Percentiles rank a stretch among this genome's conserved stretches.
Evolutionary conservation across 768 basidiomycete species (phyloP).

Genomic region (Phylloporus rhodoxanthus): DNA sequence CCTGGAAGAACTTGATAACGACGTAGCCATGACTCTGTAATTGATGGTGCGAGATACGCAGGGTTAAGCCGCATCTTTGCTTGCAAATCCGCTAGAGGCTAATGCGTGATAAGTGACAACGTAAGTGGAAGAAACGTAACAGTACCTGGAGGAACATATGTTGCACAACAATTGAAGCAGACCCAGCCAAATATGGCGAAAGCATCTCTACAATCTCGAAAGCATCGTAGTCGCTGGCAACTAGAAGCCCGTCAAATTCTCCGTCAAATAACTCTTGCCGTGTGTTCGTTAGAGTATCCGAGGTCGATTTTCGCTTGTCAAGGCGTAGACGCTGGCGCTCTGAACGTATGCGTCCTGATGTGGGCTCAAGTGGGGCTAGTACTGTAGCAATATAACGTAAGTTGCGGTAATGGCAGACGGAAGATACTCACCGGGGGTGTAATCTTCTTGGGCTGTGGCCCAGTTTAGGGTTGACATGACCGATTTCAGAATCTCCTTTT

Average conservation of each 20-base stretch:
- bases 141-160: slow-evolving; percentile 73
- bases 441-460: slow-evolving; percentile 79
- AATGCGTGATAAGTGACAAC: slow-evolving; percentile 4
- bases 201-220: slow-evolving; percentile 72
- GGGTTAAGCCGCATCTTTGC: slow-evolving; percentile 59
- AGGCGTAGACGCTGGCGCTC: slow-evolving; percentile 67
- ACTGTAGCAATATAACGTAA: slow-evolving; percentile 34
- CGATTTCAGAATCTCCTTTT: slow-evolving; percentile 43
- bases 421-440: slow-evolving; percentile 51
- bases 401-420: not conserved
- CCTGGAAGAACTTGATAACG: slow-evolving; percentile 96
- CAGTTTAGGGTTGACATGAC: slow-evolving; percentile 77
- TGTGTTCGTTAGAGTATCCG: slow-evolving; percentile 52
- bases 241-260: slow-evolving; percentile 84
- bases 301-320: slow-evolving; percentile 71
- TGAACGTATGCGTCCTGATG: slow-evolving; percentile 55
- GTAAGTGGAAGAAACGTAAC: not conserved
- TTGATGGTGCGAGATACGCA: slow-evolving; percentile 65
- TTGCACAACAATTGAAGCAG: slow-evolving; percentile 80
- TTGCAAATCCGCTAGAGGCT: slow-evolving; percentile 79
- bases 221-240: slow-evolving; percentile 83
- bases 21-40: slow-evolving; percentile 85
- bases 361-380: slow-evolving; percentile 52
- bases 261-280: slow-evolving; percentile 81
- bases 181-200: slow-evolving; percentile 75